A percentile compares a stretch with the other conserved stretches of the same genome.
Conservation (phyloP, 176 grass and related monocot genomes). For the barley (Hordeum vulgare) region MorexV3_pseudomolecules_assembly NC_058521.1:516320900-516321399, state of each 20-base stretch:
- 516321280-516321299: conserved; percentile 15
- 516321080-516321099: not conserved
- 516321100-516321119: not conserved
- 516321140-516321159: conserved; percentile 50
- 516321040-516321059: too few relatives aligned
- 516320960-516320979: too few relatives aligned
- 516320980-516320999: too few relatives aligned
- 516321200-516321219: not conserved
- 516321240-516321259: conserved; percentile 7
- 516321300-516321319: conserved; percentile 22
- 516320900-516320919: too few relatives aligned
- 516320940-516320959: too few relatives aligned
- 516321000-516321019: too few relatives aligned
- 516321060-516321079: not conserved
- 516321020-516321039: too few relatives aligned
- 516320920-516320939: too few relatives aligned
- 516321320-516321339: conserved; percentile 21
- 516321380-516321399: not conserved
- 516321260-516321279: not conserved
- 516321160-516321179: conserved; percentile 44
- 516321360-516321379: not conserved
- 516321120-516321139: conserved; percentile 16
- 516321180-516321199: not conserved
- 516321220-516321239: not conserved
- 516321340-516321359: not conserved